Evolutionary conservation across 1,139 yeast genomes (phyloP), one percentile per base, ranked within the genome.

Genomic region (Debaryomyces sp.): DNA sequence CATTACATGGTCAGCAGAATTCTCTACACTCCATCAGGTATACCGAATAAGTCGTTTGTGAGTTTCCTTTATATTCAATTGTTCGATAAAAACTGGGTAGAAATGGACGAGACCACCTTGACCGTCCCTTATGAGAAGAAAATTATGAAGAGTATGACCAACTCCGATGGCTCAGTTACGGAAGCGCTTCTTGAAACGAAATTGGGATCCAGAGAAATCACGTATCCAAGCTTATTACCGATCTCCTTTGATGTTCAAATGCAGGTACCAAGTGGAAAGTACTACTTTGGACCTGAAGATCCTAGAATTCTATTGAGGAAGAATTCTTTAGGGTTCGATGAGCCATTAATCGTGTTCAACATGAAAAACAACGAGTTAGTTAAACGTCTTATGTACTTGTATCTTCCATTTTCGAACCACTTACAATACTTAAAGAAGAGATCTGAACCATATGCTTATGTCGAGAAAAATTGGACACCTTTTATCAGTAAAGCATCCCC

Each of bases 401-500:
- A 62, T 45, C 54, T 64, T 37, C 75, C 74, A 40, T 70, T 67
- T 48, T 58, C 67, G 22, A 54, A 60, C 43, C 56, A 58, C 40
- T 49, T 67, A 23, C 53, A 53, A 33, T 47, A 61, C 35, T 59
- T 64, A 45, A 60, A 60, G 42, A 67, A 63, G 65, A 53, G 71
- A 57, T 49, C 63, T 58, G 59, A 64, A 55, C 55, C 64, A 50
- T 55, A 49, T 62, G 56, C 63, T 53, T 24, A 62, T 51, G 51
- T 73, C 62, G 81, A 79, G 54, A 78, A 78, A 58, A 78, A 78
- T 54, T 79, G 84, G 84, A 69, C 78, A 5, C 83, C 83, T 39
- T 78, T 79, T 51, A 65, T 78, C 46, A 58, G 64, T 45, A 36
- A 46, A 8, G 43, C 35, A 17, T 45, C 39, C 30, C 43, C 32